Base-by-base conservation (phyloP, 2,329 filamentous ascomycete genomes). In the Fusarium coicis region DNA sequence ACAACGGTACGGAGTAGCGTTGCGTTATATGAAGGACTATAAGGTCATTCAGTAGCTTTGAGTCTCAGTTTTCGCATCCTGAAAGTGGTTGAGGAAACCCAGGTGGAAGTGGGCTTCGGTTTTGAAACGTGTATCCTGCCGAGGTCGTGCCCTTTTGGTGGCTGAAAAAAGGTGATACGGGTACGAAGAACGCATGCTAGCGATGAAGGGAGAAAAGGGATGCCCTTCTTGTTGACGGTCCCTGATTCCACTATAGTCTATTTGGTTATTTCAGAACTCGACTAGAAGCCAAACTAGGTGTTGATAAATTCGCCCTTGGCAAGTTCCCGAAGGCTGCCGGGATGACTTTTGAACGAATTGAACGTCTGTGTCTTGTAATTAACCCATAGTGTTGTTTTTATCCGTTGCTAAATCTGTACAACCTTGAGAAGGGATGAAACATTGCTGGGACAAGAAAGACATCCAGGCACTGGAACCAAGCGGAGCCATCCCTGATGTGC, bases 101-200 rank as follows among this genome's bases (percentile, higher is more conserved):
- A 19, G n/a, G 46, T 28, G 36, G 44, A 32, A 28, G 54, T 40
- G 36, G 56, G 46, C n/a, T 54, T 37, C 46, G 18, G 34, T 46
- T 52, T 50, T 57, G 37, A 57, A 46, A 61, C 68, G 60, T 54
- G 50, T 63, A 42, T 34, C 39, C 39, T 70, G 34, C 71, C 49
- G 63, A 26, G 43, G 19, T 32, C 23, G 68, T 34, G 47, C 53
- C 37, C 58, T 59, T 49, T 56, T 30, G 56, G 40, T 28, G 32
- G 43, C 32, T 36, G 21, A 36, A 30, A 30, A 28, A 34, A 23
- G 34, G 37, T 60, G 54, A 58, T 47, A 55, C n/a, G 34, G 52
- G 34, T 15, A 56, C 21, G 30, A 54, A 30, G 23, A 57, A 32
- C 60, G 47, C 19, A 57, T 50, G 61, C 37, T 28, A 34, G 39